Evolutionary conservation across 1,139 yeast genomes (phyloP).

Genomic region (Blastobotrys arbuscula): DNA sequence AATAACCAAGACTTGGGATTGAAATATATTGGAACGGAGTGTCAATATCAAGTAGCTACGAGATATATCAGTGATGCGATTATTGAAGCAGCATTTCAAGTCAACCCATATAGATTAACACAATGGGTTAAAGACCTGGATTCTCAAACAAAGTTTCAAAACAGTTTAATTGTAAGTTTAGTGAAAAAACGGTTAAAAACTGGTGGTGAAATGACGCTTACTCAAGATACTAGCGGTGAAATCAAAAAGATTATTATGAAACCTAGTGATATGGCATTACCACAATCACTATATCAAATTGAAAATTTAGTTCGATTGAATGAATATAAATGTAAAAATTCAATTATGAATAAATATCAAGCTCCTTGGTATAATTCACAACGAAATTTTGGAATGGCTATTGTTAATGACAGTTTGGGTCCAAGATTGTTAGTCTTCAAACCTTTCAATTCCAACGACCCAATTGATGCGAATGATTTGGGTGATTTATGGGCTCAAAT

Average conservation of each 20-base stretch:
- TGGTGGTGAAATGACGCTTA: constrained; percentile 2
- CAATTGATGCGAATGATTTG: constrained; percentile 4
- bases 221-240: neutral
- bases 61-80: constrained; percentile 5
- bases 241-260: neutral
- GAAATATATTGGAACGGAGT: constrained; percentile 1
- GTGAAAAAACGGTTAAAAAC: neutral
- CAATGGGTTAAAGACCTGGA: constrained; percentile 11
- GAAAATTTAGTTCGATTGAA: neutral
- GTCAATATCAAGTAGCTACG: constrained; percentile 5
- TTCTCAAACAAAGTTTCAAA: neutral
- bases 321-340: neutral
- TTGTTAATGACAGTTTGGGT: constrained; percentile 8
- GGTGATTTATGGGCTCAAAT: constrained; percentile 10
- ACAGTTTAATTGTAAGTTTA: constrained; percentile 1
- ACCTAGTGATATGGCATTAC: constrained; percentile 1
- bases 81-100: constrained; percentile 2
- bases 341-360: neutral
- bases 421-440: constrained; percentile 6
- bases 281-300: neutral
- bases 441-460: neutral
- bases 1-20: neutral
- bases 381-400: constrained; percentile 1
- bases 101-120: neutral
- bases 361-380: neutral